Conservation (phyloP, 2,329 filamentous ascomycete genomes). For the Thyridium curvatum region DNA sequence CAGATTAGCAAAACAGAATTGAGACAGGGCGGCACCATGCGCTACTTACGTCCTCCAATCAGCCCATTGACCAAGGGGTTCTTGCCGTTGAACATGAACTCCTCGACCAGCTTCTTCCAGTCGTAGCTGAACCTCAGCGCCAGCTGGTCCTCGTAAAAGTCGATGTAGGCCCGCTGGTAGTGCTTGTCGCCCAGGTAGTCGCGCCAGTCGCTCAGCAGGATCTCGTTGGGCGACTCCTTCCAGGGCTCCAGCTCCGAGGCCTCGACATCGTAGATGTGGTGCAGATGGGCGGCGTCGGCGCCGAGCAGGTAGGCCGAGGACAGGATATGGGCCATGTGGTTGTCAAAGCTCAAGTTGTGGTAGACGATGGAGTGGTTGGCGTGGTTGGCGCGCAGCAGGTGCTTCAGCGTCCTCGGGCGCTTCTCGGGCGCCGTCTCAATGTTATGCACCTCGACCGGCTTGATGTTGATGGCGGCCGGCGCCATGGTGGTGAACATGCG, state of each 20-base stretch:
- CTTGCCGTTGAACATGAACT: conserved; percentile 70
- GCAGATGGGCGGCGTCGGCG: conserved; percentile 65
- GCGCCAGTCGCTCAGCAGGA: conserved; percentile 78
- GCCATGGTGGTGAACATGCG: conserved; percentile 14
- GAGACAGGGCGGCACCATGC: background rate
- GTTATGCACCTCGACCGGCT: conserved; percentile 67
- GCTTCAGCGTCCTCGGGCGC: conserved; percentile 76
- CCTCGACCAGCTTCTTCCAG: conserved; percentile 70
- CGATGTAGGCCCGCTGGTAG: conserved; percentile 86
- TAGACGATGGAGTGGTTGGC: conserved; percentile 81
- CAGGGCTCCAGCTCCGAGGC: conserved; percentile 69
- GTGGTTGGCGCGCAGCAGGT: conserved; percentile 87
- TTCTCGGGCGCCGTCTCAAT: conserved; percentile 78
- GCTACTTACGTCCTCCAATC: conserved; percentile 65
- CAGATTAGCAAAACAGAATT: conserved; percentile 16
- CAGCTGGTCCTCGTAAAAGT: conserved; percentile 92
- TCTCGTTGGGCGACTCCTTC: conserved; percentile 77
- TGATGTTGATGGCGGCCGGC: conserved; percentile 44
- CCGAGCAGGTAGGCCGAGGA: conserved; percentile 83
- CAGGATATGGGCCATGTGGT: conserved; percentile 77
- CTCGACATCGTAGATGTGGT: conserved; percentile 75
- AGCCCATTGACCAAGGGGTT: conserved; percentile 77
- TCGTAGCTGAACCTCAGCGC: conserved; percentile 67
- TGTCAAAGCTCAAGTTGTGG: conserved; percentile 68
- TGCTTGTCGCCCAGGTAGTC: conserved; percentile 71